A percentile compares a stretch with the other conserved stretches of the same genome.
Conservation (phyloP, 129 eudicot genomes). For the Centaurea solstitialis region DNA sequence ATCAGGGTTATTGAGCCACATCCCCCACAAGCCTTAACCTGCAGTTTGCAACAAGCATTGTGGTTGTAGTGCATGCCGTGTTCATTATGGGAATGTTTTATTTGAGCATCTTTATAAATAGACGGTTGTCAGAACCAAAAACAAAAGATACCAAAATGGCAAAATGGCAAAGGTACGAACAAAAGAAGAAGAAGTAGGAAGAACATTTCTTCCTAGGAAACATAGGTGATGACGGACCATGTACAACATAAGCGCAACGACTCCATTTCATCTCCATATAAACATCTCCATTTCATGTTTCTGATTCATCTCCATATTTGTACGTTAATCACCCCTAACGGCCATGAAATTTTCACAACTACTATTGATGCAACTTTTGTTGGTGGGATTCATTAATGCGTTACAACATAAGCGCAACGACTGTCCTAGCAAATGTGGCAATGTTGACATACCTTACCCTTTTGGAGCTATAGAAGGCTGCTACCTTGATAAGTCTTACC, state of each 20-base stretch:
- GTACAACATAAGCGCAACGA: too few species aligned
- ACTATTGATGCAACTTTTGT: background rate
- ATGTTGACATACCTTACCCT: slow-evolving; percentile 29
- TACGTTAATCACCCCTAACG: background rate
- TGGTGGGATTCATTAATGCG: background rate
- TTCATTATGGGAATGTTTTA: too few species aligned
- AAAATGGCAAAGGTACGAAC: background rate
- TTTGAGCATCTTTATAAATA: background rate
- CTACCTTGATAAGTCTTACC: slow-evolving; percentile 3
- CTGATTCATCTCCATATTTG: background rate
- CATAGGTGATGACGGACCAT: background rate
- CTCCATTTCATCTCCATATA: too few species aligned
- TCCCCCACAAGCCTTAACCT: too few species aligned
- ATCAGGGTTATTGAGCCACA: too few species aligned
- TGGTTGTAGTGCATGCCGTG: too few species aligned
- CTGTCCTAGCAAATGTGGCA: slow-evolving; percentile 30
- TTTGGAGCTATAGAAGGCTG: slow-evolving; percentile 17
- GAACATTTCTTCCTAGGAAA: background rate
- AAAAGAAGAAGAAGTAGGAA: background rate
- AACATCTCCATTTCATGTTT: too few species aligned
- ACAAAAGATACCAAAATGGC: background rate
- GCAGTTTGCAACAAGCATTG: too few species aligned
- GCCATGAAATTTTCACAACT: slow-evolving; percentile 11
- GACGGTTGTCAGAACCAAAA: background rate
- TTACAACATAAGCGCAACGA: background rate